Conservation (phyloP, 1,139 yeast species). For the Zygotorulaspora mrakii region DNA sequence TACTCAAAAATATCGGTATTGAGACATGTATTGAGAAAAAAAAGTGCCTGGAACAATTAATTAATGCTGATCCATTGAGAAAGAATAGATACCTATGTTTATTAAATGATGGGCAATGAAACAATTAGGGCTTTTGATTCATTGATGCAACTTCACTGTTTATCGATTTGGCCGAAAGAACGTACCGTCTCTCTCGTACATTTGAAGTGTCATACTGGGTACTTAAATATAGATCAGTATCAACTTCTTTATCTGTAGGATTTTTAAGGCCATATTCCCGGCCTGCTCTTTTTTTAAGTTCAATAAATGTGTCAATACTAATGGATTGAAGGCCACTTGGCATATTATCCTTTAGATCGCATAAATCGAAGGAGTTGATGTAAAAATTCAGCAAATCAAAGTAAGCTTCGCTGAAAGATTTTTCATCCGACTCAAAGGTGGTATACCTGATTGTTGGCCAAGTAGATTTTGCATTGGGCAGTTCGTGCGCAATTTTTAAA, state of each 20-base stretch:
- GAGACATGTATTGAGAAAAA: constrained; percentile 27
- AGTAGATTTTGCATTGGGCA: constrained; percentile 27
- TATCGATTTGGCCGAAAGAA: constrained; percentile 49
- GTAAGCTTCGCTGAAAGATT: constrained; percentile 57
- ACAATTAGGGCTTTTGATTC: constrained; percentile 24
- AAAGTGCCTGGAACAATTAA: constrained; percentile 43
- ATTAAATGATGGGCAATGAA: constrained; percentile 11
- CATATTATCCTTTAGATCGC: constrained; percentile 36
- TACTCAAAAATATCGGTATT: constrained; percentile 31
- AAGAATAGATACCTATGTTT: constrained; percentile 52
- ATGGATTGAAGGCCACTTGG: constrained; percentile 21
- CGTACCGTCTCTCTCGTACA: constrained; percentile 48
- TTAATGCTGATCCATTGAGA: constrained; percentile 66
- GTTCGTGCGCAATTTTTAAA: constrained; percentile 47
- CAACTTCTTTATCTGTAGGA: constrained; percentile 19
- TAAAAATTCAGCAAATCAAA: constrained; percentile 60
- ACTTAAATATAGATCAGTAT: constrained; percentile 34
- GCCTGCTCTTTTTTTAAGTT: constrained; percentile 46
- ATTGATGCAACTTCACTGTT: constrained; percentile 28
- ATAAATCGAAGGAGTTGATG: constrained; percentile 48
- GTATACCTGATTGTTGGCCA: constrained; percentile 30
- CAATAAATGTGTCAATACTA: constrained; percentile 46
- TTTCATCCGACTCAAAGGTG: constrained; percentile 48
- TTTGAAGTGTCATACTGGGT: constrained; percentile 31
- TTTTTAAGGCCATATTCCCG: constrained; percentile 45